Base-by-base conservation (phyloP, 2,329 filamentous ascomycete genomes). In the Triangularia verruculosa region DNA sequence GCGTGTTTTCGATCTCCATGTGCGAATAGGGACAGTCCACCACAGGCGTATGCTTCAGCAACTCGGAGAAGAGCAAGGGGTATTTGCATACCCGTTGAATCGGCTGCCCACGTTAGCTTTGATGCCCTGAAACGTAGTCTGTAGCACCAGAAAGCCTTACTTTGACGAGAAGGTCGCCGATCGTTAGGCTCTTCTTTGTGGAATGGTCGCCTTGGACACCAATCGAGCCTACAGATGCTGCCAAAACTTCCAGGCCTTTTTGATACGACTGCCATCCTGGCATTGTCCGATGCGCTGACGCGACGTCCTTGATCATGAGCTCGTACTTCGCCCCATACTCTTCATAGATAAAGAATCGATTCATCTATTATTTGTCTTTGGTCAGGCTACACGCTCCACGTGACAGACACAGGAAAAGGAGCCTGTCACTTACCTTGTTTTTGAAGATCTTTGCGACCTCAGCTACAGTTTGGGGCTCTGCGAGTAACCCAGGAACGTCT, bases 31-130 rank as follows among this genome's bases (percentile, higher is more conserved):
- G 92, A 71, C 93, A 96, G 72, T 98, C 94, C 61, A 85, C 88
- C 1, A 92, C 90, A 1, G 92, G 91, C 0, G 93, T 97, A 68
- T 89, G 84, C 71, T 90, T 93, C 64, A 93, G 82, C 8, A 99
- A 81, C 71, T 97, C 92, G 4, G 87, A 83, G 71, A 98, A 93
- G 1, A 98, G 80, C 3, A 99, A 80, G 11, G 92, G 92, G 72
- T 98, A 98, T 77, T 90, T 92, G 79, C 92, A 96, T 22, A 97
- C 85, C 61, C 94, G 86, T 76, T 99, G 94, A 20, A 97, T 93
- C 0, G 94, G 95, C 91, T 96, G 61, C 15, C 28, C 25, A 62
- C n/a, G 63, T 66, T 28, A 68, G 63, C 22, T 11, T 30, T 20
- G 7, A n/a, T 22, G n/a, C 24, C 4, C 13, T 13, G 0, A 2